Evolutionary conservation across 148 eudicot species (phyloP).

Genomic region (Cornus kousa): DNA sequence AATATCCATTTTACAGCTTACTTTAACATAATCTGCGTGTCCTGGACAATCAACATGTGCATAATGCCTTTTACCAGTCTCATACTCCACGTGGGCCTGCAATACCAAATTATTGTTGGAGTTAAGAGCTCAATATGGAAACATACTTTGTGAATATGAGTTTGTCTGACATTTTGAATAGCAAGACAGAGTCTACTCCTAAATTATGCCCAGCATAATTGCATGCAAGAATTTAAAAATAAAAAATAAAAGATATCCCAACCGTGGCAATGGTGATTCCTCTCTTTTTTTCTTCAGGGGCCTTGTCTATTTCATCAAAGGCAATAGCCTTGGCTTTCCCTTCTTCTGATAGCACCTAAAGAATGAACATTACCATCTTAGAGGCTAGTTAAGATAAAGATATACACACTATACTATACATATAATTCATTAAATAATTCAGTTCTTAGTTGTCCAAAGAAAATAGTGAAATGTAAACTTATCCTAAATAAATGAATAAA

Average conservation of each 20-base stretch:
- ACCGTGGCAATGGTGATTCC: slow-evolving; percentile 86
- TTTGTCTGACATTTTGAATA: too few species aligned
- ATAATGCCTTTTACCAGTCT: slow-evolving; percentile 80
- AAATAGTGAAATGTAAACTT: background rate
- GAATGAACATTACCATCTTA: background rate
- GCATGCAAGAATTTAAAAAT: background rate
- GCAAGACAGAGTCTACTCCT: background rate
- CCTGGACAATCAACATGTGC: slow-evolving; percentile 93
- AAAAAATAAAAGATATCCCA: slow-evolving; percentile 8
- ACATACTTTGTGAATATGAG: too few species aligned
- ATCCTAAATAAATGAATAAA: background rate
- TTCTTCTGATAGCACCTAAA: slow-evolving; percentile 69
- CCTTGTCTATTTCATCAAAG: slow-evolving; percentile 86
- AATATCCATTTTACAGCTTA: background rate
- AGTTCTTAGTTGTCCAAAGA: background rate
- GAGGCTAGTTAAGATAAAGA: background rate
- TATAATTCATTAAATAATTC: background rate
- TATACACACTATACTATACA: background rate
- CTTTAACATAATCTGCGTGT: slow-evolving; percentile 89
- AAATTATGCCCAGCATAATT: background rate
- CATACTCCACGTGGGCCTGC: slow-evolving; percentile 95
- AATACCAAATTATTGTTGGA: slow-evolving; percentile 1
- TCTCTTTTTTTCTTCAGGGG: slow-evolving; percentile 90
- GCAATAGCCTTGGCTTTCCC: slow-evolving; percentile 87
- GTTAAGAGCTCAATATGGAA: background rate